Evolutionary conservation across 495 filamentous ascomycete genomes (phyloP).

Genomic region (Xylaria scruposa): DNA sequence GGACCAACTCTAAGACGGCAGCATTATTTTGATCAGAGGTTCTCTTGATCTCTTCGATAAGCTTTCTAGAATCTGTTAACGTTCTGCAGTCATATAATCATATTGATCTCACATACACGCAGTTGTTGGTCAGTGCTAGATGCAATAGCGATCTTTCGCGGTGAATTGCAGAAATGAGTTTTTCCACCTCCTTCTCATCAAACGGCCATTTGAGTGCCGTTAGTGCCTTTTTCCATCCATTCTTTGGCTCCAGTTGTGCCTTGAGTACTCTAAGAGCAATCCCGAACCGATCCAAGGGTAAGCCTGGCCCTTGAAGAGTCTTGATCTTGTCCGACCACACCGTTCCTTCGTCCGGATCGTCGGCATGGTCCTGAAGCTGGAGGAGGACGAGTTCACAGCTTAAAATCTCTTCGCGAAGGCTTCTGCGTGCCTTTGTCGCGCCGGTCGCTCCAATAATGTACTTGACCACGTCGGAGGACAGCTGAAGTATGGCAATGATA

Average conservation of each 20-base stretch:
- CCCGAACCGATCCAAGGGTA: background rate
- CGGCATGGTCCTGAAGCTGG: slow-evolving; percentile 8
- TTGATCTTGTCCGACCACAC: background rate
- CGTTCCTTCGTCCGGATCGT: background rate
- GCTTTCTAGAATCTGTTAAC: background rate
- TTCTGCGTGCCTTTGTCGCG: slow-evolving; percentile 2
- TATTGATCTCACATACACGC: background rate
- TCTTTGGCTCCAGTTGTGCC: slow-evolving; percentile 4
- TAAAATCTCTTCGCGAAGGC: slow-evolving; percentile 1
- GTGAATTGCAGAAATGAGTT: slow-evolving; percentile 1
- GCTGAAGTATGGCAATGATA: background rate
- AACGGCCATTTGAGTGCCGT: slow-evolving; percentile 6
- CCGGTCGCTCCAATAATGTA: slow-evolving; percentile 3
- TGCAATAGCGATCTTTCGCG: slow-evolving; percentile 9
- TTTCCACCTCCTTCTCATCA: background rate
- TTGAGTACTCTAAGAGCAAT: background rate
- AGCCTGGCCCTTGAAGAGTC: background rate
- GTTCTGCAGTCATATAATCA: background rate
- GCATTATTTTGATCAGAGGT: background rate
- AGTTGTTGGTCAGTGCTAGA: background rate
- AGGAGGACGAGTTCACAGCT: slow-evolving; percentile 6
- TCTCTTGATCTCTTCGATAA: background rate
- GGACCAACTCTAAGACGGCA: background rate
- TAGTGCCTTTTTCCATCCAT: background rate
- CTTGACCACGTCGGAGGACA: slow-evolving; percentile 2